Percentiles rank a stretch among this genome's conserved stretches.
phyloP scores from a whole-genome alignment of 331 rosid species.

The Quercus lobata region DNA sequence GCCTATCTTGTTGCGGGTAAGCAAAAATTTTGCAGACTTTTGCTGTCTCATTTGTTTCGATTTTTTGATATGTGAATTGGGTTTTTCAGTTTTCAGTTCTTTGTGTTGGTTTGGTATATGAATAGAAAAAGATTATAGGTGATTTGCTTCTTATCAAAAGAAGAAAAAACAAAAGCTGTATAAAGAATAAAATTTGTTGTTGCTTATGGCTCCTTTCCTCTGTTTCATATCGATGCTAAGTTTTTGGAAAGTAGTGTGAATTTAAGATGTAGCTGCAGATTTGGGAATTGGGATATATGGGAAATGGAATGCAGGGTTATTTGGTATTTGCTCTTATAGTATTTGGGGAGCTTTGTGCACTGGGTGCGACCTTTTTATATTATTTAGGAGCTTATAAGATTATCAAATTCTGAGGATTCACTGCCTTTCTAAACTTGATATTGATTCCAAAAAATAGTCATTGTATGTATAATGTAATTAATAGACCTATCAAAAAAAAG shows the following conservation, averaged over 20 bases:
- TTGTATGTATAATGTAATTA: background rate
- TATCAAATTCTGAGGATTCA: background rate
- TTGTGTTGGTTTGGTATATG: background rate
- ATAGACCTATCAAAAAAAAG: background rate
- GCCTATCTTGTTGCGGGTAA: conserved; percentile 86
- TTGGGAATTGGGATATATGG: background rate
- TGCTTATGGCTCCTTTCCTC: no score
- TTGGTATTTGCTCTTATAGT: background rate
- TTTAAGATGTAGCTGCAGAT: background rate
- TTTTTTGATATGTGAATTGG: background rate
- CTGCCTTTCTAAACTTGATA: background rate
- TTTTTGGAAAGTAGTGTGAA: background rate
- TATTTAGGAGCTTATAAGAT: background rate
- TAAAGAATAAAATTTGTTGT: no score
- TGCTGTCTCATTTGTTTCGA: background rate
- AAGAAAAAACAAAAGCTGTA: no score
- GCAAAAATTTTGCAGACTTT: background rate
- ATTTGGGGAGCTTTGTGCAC: no score
- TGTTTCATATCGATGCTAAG: background rate
- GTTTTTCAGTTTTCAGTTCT: background rate
- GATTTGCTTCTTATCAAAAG: no score
- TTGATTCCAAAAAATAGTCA: background rate
- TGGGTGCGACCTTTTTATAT: background rate
- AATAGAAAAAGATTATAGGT: background rate
- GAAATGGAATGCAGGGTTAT: background rate